phyloP scores from a whole-genome alignment of 1,284 basidiomycete species.

The Amylostereum areolatum region DNA sequence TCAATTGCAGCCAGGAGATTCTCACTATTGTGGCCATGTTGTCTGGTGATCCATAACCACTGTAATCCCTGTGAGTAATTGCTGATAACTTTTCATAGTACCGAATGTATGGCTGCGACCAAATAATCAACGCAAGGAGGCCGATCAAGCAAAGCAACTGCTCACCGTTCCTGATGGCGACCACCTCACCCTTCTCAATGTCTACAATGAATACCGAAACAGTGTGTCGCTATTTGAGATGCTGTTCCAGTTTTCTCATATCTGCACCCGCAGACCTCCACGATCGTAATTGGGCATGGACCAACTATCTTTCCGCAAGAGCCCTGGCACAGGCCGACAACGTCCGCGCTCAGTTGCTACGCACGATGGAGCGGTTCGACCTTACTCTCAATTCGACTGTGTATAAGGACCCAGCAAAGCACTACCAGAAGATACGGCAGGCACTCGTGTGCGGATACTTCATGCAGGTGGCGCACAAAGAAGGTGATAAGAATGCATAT shows the following conservation, averaged over 20 bases:
- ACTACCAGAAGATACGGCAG: constrained; percentile 78
- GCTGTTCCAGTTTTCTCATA: constrained; percentile 6
- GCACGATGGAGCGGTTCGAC: constrained; percentile 92
- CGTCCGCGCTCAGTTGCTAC: constrained; percentile 86
- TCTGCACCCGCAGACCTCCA: constrained; percentile 43
- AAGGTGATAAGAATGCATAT: constrained; percentile 86
- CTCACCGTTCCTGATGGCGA: constrained; percentile 94
- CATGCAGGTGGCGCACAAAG: constrained; percentile 97
- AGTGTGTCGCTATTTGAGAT: constrained; percentile 43
- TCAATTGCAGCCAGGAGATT: constrained; percentile 95
- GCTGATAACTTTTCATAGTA: constrained; percentile 38
- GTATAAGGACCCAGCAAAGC: constrained; percentile 64
- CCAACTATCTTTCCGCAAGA: constrained; percentile 83
- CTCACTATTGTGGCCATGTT: constrained; percentile 95
- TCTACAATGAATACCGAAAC: constrained; percentile 89
- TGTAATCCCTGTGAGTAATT: not conserved
- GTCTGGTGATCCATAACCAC: constrained; percentile 51
- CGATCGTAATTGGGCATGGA: constrained; percentile 91
- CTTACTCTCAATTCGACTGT: constrained; percentile 74
- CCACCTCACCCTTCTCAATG: constrained; percentile 92
- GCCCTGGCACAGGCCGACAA: constrained; percentile 92
- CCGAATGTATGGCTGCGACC: constrained; percentile 95
- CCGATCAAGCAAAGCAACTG: constrained; percentile 87
- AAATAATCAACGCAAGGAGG: constrained; percentile 81
- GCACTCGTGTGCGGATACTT: constrained; percentile 93